Evolutionary conservation across 176 grass and related monocot genomes (phyloP).

Genomic region (Carex littledalei): DNA sequence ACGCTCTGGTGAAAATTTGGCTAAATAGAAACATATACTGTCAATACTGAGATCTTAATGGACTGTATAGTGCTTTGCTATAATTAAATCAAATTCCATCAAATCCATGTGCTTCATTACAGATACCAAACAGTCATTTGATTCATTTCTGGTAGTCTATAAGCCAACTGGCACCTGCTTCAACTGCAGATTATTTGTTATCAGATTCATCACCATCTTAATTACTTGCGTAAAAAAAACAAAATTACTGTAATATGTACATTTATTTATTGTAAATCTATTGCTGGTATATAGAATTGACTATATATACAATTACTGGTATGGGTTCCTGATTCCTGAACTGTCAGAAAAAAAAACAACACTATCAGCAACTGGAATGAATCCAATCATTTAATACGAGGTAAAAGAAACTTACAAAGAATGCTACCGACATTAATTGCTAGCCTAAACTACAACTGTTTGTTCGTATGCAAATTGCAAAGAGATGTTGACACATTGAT

Average conservation of each 20-base stretch:
- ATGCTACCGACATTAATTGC: neutral
- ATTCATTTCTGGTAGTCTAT: neutral
- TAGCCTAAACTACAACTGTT: neutral
- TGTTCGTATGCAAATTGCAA: constrained; percentile 8
- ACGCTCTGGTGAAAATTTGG: neutral
- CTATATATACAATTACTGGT: neutral
- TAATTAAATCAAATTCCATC: neutral
- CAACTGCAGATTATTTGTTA: neutral
- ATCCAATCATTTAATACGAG: neutral
- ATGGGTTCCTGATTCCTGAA: neutral
- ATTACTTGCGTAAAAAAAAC: neutral
- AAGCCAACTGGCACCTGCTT: neutral
- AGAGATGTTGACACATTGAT: neutral
- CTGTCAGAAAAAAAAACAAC: neutral
- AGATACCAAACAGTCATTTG: neutral
- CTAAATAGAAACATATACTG: neutral
- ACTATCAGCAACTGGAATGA: neutral
- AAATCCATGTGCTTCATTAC: neutral
- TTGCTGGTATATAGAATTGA: neutral
- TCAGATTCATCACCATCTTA: neutral
- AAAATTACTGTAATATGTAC: neutral
- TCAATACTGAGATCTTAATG: neutral
- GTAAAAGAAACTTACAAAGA: neutral
- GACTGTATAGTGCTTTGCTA: neutral
- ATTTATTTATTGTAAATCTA: neutral